A percentile compares a stretch with the other conserved stretches of the same genome.
These are phyloP conservation scores for Hansenula anomala DNA, from an alignment of 1,139 yeast species.

Conservation along the genomic window DNA sequence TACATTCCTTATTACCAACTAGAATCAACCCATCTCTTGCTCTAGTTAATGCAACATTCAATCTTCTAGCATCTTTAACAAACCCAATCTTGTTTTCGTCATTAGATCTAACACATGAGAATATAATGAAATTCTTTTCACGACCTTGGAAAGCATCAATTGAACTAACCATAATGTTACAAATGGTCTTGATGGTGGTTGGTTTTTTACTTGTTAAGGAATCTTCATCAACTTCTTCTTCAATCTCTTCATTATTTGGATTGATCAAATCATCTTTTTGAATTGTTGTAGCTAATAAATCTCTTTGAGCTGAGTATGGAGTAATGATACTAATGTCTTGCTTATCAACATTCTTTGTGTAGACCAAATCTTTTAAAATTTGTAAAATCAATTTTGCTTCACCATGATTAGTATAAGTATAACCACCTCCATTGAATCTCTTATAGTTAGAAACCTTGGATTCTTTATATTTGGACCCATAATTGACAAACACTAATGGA, in stretches of 20 bases:
- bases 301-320: conserved; percentile 72
- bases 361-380: conserved; percentile 42
- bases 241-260: conserved; percentile 45
- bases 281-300: conserved; percentile 46
- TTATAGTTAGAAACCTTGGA: conserved; percentile 39
- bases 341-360: conserved; percentile 47
- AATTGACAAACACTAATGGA: conserved; percentile 54
- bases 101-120: conserved; percentile 60
- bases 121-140: conserved; percentile 50
- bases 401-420: conserved; percentile 47
- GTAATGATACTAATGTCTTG: conserved; percentile 62
- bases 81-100: conserved; percentile 48
- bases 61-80: conserved; percentile 50
- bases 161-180: conserved; percentile 65
- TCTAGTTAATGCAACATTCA: conserved; percentile 62
- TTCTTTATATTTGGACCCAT: conserved; percentile 39
- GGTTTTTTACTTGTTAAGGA: conserved; percentile 33
- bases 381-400: conserved; percentile 46
- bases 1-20: conserved; percentile 51
- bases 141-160: too few species aligned
- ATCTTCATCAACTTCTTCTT: conserved; percentile 51
- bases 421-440: conserved; percentile 37
- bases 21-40: conserved; percentile 52
- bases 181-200: conserved; percentile 53
- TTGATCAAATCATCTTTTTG: conserved; percentile 50